Conservation (phyloP, 2,329 filamentous ascomycete species). For the Aschersonia sp. region DNA sequence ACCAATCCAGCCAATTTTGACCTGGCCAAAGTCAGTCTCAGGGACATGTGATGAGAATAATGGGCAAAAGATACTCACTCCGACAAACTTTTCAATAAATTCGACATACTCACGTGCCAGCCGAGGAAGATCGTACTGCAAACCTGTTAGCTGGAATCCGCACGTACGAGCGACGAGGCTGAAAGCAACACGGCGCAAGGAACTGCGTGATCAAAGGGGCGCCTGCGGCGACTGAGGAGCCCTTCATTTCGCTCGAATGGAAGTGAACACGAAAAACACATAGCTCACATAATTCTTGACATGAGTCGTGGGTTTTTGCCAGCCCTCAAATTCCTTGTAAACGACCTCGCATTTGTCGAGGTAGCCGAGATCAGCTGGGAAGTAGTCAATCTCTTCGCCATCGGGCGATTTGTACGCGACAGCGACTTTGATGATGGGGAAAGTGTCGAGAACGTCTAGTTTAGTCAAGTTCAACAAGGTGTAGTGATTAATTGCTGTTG, state of each 20-base stretch:
- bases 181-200: too few species aligned
- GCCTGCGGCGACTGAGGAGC: too few species aligned
- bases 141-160: too few species aligned
- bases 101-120: slow-evolving; percentile 51
- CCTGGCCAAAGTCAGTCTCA: slow-evolving; percentile 8
- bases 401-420: slow-evolving; percentile 43
- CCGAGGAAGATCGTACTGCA: slow-evolving; percentile 40
- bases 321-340: slow-evolving; percentile 56
- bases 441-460: slow-evolving; percentile 10
- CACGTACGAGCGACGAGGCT: too few species aligned
- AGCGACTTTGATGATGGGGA: slow-evolving; percentile 20
- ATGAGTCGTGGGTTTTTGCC: slow-evolving; percentile 49
- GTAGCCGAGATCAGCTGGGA: slow-evolving; percentile 46
- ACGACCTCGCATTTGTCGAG: slow-evolving; percentile 46
- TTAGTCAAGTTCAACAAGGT: slow-evolving; percentile 44
- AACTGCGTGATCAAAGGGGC: too few species aligned
- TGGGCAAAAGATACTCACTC: slow-evolving; percentile 29
- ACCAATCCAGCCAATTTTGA: slow-evolving; percentile 6
- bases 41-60: slow-evolving; percentile 4
- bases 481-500: slow-evolving; percentile 48
- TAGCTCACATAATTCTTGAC: slow-evolving; percentile 31
- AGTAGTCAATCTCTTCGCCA: slow-evolving; percentile 25
- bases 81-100: slow-evolving; percentile 51
- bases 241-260: too few species aligned
- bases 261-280: too few species aligned